Evolutionary conservation across 176 grass and related monocot species (phyloP).

Genomic region (Metroxylon sagu): DNA sequence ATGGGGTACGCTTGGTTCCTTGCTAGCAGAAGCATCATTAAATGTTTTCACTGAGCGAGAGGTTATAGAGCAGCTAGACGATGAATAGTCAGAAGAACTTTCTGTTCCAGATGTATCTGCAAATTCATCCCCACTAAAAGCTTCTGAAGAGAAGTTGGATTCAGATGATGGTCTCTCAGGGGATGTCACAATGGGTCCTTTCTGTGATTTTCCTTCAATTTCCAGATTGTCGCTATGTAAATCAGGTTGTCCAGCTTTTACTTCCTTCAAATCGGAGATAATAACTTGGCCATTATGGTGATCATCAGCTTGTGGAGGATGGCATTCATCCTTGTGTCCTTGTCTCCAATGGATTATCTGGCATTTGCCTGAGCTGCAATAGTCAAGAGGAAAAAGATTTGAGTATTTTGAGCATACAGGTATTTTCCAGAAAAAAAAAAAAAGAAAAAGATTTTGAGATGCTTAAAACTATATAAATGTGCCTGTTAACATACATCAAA

Average conservation of each 20-base stretch:
- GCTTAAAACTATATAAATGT: too few species aligned
- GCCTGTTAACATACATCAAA: too few species aligned
- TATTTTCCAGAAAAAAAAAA: too few species aligned
- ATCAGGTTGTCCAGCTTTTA: background rate
- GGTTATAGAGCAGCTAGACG: background rate
- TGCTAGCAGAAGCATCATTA: constrained; percentile 2
- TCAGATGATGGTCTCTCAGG: constrained; percentile 12
- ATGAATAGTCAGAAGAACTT: constrained; percentile 17
- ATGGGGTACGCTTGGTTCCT: background rate
- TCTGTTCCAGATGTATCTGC: constrained; percentile 13
- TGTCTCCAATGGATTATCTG: constrained; percentile 30
- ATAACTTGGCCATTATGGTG: background rate
- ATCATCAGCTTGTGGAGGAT: background rate
- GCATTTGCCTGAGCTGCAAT: constrained; percentile 23
- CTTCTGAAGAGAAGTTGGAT: constrained; percentile 19
- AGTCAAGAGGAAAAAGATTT: constrained; percentile 1
- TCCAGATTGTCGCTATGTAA: background rate
- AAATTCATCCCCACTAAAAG: constrained; percentile 24
- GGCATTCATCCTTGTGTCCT: constrained; percentile 15
- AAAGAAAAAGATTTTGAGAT: too few species aligned
- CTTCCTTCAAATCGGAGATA: background rate
- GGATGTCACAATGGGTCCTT: background rate
- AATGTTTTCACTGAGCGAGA: background rate
- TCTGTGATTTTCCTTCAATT: background rate
- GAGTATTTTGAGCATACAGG: background rate